phyloP scores from a whole-genome alignment of 169 alveolate species.

The Cyclospora cayetanensis region DNA sequence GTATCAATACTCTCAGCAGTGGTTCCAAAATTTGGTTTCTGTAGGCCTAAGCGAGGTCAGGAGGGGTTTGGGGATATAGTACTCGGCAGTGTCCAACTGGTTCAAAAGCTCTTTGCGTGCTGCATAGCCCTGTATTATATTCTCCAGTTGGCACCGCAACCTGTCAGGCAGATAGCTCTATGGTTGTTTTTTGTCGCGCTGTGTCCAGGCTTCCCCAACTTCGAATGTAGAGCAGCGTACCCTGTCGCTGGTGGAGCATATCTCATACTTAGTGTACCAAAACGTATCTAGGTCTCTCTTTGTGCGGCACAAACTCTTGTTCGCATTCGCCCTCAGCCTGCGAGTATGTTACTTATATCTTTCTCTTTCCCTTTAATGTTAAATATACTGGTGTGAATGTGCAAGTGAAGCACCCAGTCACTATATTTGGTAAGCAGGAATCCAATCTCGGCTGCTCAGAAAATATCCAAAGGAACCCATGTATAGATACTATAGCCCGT shows the following conservation, averaged over 20 bases:
- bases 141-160: too few relatives aligned
- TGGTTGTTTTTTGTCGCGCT: too few relatives aligned
- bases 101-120: too few relatives aligned
- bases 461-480: background rate
- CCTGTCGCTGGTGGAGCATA: slow-evolving; percentile 59
- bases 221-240: slow-evolving; percentile 92
- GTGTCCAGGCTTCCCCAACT: slow-evolving; percentile 91
- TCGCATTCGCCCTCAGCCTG: slow-evolving; percentile 88
- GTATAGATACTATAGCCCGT: too few relatives aligned
- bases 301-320: slow-evolving; percentile 89
- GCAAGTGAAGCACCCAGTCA: background rate
- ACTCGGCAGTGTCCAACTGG: too few relatives aligned
- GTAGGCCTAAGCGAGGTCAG: slow-evolving; percentile 85
- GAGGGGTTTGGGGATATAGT: background rate
- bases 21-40: slow-evolving; percentile 93
- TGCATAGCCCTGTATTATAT: too few relatives aligned
- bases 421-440: background rate
- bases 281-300: slow-evolving; percentile 89
- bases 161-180: too few relatives aligned
- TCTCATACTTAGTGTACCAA: slow-evolving; percentile 80
- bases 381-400: background rate
- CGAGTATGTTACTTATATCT: slow-evolving; percentile 53
- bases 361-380: background rate
- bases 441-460: background rate
- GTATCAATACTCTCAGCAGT: slow-evolving; percentile 95